A percentile compares a stretch with the other conserved stretches of the same genome.
phyloP scores from a whole-genome alignment of 768 basidiomycete species.

The Saitozyma sp. region DNA sequence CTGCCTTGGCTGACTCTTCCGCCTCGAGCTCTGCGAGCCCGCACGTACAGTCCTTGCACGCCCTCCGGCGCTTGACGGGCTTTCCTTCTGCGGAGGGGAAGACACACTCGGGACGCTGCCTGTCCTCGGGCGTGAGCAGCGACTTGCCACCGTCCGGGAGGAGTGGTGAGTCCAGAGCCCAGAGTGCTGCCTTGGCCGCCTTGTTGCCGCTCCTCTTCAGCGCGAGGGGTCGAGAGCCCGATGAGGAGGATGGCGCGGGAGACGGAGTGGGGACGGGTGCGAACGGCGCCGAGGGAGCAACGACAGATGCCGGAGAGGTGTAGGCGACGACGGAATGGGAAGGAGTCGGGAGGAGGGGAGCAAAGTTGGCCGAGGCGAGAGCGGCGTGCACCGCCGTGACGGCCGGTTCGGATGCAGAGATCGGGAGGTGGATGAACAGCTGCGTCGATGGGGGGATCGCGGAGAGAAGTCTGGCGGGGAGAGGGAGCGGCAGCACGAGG shows the following conservation, averaged over 20 bases:
- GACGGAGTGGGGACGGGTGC: constrained; percentile 20
- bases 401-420: constrained; percentile 13
- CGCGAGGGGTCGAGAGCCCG: constrained; percentile 29
- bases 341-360: constrained; percentile 31
- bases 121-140: constrained; percentile 80
- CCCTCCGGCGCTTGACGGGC: constrained; percentile 55
- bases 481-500: constrained; percentile 43
- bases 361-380: constrained; percentile 27
- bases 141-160: constrained; percentile 78
- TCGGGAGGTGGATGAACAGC: constrained; percentile 45
- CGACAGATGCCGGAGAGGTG: constrained; percentile 32
- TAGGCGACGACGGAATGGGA: constrained; percentile 34
- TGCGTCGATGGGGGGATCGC: constrained; percentile 45
- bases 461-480: constrained; percentile 32
- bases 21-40: constrained; percentile 92
- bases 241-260: constrained; percentile 10
- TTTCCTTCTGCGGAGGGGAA: constrained; percentile 53
- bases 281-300: constrained; percentile 6
- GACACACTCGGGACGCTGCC: constrained; percentile 70
- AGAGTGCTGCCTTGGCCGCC: constrained; percentile 82
- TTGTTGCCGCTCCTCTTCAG: constrained; percentile 57
- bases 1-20: constrained; percentile 62
- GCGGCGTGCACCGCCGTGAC: constrained; percentile 26
- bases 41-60: constrained; percentile 95
- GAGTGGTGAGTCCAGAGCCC: constrained; percentile 74